Evolutionary conservation across 1,284 basidiomycete genomes (phyloP).

Genomic region (Microbotryomycetes sp.): DNA sequence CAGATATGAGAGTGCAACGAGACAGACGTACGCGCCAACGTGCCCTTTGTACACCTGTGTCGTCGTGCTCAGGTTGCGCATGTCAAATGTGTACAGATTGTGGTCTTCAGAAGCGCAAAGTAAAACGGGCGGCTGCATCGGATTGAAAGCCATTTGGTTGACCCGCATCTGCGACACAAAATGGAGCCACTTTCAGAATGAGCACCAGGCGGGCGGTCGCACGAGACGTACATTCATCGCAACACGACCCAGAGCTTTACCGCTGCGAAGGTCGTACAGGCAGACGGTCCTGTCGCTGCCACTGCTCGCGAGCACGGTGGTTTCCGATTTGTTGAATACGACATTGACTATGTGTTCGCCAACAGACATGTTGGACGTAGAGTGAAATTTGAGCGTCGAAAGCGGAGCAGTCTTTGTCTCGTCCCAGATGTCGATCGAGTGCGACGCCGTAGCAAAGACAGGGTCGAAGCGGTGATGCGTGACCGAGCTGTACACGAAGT

Average conservation of each 20-base stretch:
- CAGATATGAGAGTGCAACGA: too few species aligned
- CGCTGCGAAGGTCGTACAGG: constrained; percentile 90
- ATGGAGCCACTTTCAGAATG: too few species aligned
- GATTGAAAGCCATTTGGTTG: constrained; percentile 93
- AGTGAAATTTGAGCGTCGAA: constrained; percentile 55
- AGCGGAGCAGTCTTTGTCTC: constrained; percentile 64
- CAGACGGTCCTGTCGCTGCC: constrained; percentile 93
- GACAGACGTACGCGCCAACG: constrained; percentile 64
- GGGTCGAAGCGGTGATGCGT: constrained; percentile 84
- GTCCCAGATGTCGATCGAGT: constrained; percentile 94
- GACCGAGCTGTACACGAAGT: constrained; percentile 57
- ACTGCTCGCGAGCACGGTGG: constrained; percentile 84
- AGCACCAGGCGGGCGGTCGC: background rate
- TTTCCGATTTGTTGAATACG: constrained; percentile 88
- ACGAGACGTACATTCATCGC: constrained; percentile 67
- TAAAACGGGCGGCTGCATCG: constrained; percentile 83
- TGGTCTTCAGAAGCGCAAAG: constrained; percentile 95
- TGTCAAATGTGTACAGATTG: constrained; percentile 97
- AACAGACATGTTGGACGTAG: constrained; percentile 67
- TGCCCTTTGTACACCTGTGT: constrained; percentile 96
- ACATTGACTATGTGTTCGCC: constrained; percentile 76
- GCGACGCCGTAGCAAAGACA: constrained; percentile 89
- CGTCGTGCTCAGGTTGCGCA: constrained; percentile 72
- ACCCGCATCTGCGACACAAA: constrained; percentile 37
- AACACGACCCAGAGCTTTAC: constrained; percentile 83